A percentile compares a stretch with the other conserved stretches of the same genome.
Conservation (phyloP, 306 rosid genomes). For the Hippophae gyantsensis region DNA sequence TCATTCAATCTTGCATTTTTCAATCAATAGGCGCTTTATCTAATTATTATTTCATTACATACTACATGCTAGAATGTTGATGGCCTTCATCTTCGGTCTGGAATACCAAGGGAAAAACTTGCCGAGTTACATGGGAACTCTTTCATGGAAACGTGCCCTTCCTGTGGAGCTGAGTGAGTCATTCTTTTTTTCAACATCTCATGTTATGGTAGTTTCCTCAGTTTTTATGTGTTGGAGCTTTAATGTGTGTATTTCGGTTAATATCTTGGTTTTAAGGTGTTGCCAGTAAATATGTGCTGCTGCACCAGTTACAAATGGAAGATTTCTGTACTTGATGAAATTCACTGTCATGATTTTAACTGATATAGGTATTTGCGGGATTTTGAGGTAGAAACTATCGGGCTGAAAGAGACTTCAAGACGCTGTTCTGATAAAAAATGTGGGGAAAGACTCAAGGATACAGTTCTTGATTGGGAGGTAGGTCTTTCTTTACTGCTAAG, state of each 20-base stretch:
- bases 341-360: constrained; percentile 17
- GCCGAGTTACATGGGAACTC: constrained; percentile 96
- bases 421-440: constrained; percentile 66
- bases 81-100: constrained; percentile 98
- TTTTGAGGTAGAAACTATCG: constrained; percentile 92
- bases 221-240: constrained; percentile 1
- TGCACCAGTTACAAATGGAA: background rate
- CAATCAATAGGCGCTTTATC: background rate
- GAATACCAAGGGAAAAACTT: constrained; percentile 91
- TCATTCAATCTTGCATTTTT: constrained; percentile 2
- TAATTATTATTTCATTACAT: background rate
- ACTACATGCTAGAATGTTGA: constrained; percentile 71
- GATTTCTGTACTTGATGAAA: constrained; percentile 1
- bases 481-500: constrained; percentile 7
- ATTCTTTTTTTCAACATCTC: background rate
- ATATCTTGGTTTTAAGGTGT: constrained; percentile 7
- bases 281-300: background rate
- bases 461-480: constrained; percentile 99
- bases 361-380: constrained; percentile 74
- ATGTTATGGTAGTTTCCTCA: background rate
- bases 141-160: constrained; percentile 89
- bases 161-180: constrained; percentile 85
- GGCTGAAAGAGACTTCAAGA: constrained; percentile 85
- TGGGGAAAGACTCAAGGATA: constrained; percentile 73
- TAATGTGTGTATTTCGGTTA: background rate